These are phyloP conservation scores for Metschnikowia santaceciliae DNA, from an alignment of 805 yeast genomes.

Conservation along the genomic window DNA sequence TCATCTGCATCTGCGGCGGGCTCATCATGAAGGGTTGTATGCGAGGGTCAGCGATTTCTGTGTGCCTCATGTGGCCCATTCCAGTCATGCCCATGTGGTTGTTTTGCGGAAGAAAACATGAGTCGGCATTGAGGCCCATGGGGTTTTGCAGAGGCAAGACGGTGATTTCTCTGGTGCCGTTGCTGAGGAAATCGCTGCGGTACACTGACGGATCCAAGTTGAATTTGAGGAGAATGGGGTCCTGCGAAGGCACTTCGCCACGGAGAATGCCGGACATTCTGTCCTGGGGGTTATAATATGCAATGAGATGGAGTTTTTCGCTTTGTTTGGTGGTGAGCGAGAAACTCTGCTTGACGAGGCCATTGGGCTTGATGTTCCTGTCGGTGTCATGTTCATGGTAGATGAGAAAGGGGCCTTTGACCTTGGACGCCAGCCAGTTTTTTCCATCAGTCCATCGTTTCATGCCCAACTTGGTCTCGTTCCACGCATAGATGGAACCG, in stretches of 20 bases:
- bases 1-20: neutral
- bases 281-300: constrained; percentile 34
- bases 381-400: constrained; percentile 55
- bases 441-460: constrained; percentile 78
- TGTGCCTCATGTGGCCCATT: neutral
- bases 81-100: neutral
- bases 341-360: constrained; percentile 63
- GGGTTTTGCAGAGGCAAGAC: neutral
- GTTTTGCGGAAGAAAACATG: neutral
- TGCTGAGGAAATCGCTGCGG: constrained; percentile 8
- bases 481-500: constrained; percentile 69
- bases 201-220: constrained; percentile 17
- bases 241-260: constrained; percentile 21
- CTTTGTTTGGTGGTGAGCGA: constrained; percentile 50
- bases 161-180: constrained; percentile 2
- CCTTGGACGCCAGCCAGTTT: constrained; percentile 70
- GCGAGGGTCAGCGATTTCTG: neutral
- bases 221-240: constrained; percentile 21
- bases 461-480: constrained; percentile 66
- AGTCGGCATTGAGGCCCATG: neutral
- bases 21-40: constrained; percentile 1
- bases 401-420: constrained; percentile 55
- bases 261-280: constrained; percentile 18
- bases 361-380: constrained; percentile 37
- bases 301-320: constrained; percentile 57